phyloP scores from a whole-genome alignment of 805 yeast species.

The Grigorovia transvaalensis region DNA sequence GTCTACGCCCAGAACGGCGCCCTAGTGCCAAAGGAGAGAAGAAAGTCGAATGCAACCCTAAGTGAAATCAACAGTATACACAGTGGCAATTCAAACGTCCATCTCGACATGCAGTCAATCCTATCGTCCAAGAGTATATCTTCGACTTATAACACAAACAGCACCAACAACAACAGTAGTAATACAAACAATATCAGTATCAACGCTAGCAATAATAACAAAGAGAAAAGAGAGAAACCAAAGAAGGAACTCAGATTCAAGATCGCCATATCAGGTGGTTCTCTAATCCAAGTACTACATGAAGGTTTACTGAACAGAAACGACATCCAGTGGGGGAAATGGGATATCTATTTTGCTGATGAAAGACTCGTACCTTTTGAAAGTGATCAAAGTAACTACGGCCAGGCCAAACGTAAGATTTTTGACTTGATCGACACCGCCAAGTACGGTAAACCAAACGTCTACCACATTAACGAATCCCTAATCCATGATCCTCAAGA shows the following conservation, averaged over 20 bases:
- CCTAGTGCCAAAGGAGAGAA: conserved; percentile 17
- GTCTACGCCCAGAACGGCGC: conserved; percentile 72
- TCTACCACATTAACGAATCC: conserved; percentile 74
- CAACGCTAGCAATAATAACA: background rate
- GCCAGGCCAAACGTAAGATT: conserved; percentile 73
- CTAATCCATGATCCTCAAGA: conserved; percentile 75
- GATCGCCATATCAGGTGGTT: conserved; percentile 90
- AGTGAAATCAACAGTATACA: conserved; percentile 1
- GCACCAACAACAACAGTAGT: background rate
- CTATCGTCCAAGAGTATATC: conserved; percentile 16
- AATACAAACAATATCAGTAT: conserved; percentile 1
- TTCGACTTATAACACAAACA: conserved; percentile 1
- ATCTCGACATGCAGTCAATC: conserved; percentile 11
- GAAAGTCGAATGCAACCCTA: conserved; percentile 13
- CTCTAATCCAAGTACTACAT: conserved; percentile 72
- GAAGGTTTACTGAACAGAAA: conserved; percentile 73
- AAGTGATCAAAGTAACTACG: conserved; percentile 76
- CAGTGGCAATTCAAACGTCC: background rate
- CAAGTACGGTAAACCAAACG: conserved; percentile 45
- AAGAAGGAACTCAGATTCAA: conserved; percentile 65
- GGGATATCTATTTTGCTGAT: conserved; percentile 96
- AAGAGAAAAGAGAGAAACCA: conserved; percentile 35
- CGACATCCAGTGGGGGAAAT: conserved; percentile 79
- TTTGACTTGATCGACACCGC: conserved; percentile 44
- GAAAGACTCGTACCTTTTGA: conserved; percentile 88